phyloP scores from a whole-genome alignment of 306 rosid genomes.

The Rubus parviflorus region DNA sequence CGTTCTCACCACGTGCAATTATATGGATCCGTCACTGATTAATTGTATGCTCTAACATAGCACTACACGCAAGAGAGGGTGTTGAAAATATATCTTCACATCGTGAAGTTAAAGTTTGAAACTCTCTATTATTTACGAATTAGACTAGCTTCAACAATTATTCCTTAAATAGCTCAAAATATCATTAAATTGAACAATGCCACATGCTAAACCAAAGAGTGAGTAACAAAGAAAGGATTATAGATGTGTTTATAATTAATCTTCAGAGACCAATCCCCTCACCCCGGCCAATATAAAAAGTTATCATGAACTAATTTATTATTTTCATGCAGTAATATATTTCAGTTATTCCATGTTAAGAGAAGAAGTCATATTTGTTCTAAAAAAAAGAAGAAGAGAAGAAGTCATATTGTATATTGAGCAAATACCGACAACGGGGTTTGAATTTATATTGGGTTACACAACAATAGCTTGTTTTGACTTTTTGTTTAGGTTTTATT shows the following conservation, averaged over 20 bases:
- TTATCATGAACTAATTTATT: not conserved
- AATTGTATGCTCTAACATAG: too few species aligned
- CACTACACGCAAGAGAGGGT: too few species aligned
- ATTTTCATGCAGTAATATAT: not conserved
- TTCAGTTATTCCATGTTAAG: not conserved
- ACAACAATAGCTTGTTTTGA: not conserved
- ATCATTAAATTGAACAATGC: not conserved
- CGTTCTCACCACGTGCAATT: not conserved
- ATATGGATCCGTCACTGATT: too few species aligned
- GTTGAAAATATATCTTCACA: not conserved
- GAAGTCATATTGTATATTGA: not conserved
- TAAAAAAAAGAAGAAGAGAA: too few species aligned
- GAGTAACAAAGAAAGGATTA: not conserved
- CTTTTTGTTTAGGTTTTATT: not conserved
- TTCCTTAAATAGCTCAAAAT: not conserved
- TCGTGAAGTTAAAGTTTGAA: too few species aligned
- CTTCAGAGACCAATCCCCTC: not conserved
- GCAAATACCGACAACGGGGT: constrained; percentile 9
- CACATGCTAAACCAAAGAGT: constrained; percentile 2
- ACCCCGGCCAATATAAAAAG: not conserved
- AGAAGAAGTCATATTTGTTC: not conserved
- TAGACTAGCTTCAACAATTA: not conserved
- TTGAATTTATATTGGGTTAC: not conserved
- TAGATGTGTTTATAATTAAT: not conserved
- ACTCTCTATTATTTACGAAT: not conserved